Conservation (phyloP, 2,329 filamentous ascomycete species). For the Sordariomycetes sp. region DNA sequence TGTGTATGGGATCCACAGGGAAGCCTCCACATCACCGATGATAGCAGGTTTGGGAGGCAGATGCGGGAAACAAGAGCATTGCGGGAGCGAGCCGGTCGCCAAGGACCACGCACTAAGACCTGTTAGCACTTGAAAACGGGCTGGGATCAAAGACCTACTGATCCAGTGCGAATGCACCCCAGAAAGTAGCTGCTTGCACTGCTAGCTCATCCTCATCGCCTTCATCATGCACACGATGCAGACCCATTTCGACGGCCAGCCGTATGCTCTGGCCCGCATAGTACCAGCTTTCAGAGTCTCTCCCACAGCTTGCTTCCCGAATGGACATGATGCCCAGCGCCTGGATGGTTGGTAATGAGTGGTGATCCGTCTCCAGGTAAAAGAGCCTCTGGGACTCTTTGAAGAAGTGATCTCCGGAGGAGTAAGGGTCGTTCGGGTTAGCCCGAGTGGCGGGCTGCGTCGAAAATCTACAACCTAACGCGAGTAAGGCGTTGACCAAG, state of each 20-base stretch:
- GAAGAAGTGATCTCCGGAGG: slow-evolving; percentile 68
- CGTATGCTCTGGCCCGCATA: slow-evolving; percentile 65
- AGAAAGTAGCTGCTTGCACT: slow-evolving; percentile 50
- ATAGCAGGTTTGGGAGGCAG: slow-evolving; percentile 51
- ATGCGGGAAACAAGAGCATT: slow-evolving; percentile 47
- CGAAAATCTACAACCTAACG: slow-evolving; percentile 61
- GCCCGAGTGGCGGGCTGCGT: slow-evolving; percentile 53
- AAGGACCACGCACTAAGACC: slow-evolving; percentile 51
- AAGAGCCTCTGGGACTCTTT: slow-evolving; percentile 57
- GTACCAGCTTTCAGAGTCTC: slow-evolving; percentile 65
- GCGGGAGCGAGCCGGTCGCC: slow-evolving; percentile 52
- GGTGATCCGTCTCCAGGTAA: slow-evolving; percentile 45
- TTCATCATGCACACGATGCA: slow-evolving; percentile 46
- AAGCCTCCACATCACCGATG: slow-evolving; percentile 50
- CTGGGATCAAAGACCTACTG: slow-evolving; percentile 42
- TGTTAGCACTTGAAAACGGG: neutral
- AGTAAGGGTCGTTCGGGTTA: slow-evolving; percentile 51
- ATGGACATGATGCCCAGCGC: slow-evolving; percentile 70
- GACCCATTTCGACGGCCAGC: slow-evolving; percentile 61
- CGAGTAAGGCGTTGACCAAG: slow-evolving; percentile 55
- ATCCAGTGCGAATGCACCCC: slow-evolving; percentile 53
- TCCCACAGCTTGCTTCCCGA: slow-evolving; percentile 61
- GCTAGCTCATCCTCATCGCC: slow-evolving; percentile 46
- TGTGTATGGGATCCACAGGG: slow-evolving; percentile 49
- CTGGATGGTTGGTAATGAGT: slow-evolving; percentile 62